A percentile compares a stretch with the other conserved stretches of the same genome.
Evolutionary conservation across 2,329 filamentous ascomycete species (phyloP).

Genomic region (Colletotrichum sp.): DNA sequence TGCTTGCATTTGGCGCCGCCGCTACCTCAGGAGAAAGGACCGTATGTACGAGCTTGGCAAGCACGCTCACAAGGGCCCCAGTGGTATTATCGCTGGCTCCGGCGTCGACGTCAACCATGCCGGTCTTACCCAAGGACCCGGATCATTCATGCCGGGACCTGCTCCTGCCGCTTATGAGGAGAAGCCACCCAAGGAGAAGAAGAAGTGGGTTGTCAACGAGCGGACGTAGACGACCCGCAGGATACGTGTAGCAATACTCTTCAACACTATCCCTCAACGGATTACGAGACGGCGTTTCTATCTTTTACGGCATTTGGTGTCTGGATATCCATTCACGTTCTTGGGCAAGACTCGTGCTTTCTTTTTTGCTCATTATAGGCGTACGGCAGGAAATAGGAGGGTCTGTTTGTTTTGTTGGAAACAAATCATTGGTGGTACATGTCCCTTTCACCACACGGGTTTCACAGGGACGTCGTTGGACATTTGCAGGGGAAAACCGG

Average conservation of each 20-base stretch:
- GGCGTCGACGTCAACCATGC: constrained; percentile 24
- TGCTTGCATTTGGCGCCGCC: constrained; percentile 73
- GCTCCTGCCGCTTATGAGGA: constrained; percentile 33
- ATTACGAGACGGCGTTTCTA: constrained; percentile 18
- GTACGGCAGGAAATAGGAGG: constrained; percentile 7
- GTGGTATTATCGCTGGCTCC: constrained; percentile 36
- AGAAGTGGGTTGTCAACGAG: constrained; percentile 50
- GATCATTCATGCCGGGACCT: constrained; percentile 35
- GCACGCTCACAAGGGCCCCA: constrained; percentile 34
- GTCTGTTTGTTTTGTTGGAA: background rate
- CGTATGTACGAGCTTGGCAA: constrained; percentile 55
- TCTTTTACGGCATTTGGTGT: constrained; percentile 10
- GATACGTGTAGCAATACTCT: background rate
- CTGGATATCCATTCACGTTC: constrained; percentile 10
- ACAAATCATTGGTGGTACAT: background rate
- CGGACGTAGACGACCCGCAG: constrained; percentile 39
- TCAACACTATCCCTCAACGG: constrained; percentile 2
- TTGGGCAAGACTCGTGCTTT: background rate
- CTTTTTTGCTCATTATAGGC: background rate
- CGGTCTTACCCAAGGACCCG: constrained; percentile 29
- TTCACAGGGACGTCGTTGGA: background rate
- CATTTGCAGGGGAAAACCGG: background rate
- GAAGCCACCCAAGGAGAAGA: constrained; percentile 45
- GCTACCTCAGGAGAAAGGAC: constrained; percentile 74
- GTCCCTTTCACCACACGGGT: background rate